phyloP scores from a whole-genome alignment of 495 filamentous ascomycete genomes.

The Articulospora tetracladia region DNA sequence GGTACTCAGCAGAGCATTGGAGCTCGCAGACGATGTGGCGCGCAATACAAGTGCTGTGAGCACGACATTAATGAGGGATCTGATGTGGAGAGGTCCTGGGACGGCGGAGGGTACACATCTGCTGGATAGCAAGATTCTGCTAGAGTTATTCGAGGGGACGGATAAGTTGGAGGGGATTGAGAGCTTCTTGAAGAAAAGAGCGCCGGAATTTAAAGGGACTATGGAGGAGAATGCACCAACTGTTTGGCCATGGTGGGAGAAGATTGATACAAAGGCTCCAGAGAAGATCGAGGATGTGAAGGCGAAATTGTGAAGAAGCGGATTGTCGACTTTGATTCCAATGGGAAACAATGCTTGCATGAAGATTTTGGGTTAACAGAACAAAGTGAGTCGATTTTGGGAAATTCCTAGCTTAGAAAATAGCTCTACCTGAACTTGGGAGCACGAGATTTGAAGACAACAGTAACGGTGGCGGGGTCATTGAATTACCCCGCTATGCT shows the following conservation, averaged over 20 bases:
- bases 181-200: slow-evolving; percentile 45
- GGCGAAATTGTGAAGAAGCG: slow-evolving; percentile 12
- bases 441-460: no score
- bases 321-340: no score
- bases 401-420: no score
- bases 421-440: no score
- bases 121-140: slow-evolving; percentile 53
- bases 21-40: slow-evolving; percentile 54
- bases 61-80: slow-evolving; percentile 50
- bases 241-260: slow-evolving; percentile 46
- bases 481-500: no score
- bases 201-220: slow-evolving; percentile 47
- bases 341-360: neutral
- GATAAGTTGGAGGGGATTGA: slow-evolving; percentile 46
- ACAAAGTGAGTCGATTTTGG: no score
- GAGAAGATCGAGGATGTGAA: slow-evolving; percentile 8
- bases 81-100: slow-evolving; percentile 55
- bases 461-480: no score
- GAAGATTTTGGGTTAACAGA: neutral
- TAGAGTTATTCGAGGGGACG: slow-evolving; percentile 47
- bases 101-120: slow-evolving; percentile 55
- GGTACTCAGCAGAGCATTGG: slow-evolving; percentile 52
- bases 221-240: slow-evolving; percentile 40
- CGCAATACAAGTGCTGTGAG: slow-evolving; percentile 53
- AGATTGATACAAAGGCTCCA: slow-evolving; percentile 15